A percentile compares a stretch with the other conserved stretches of the same genome.
Conservation (phyloP, 2,329 filamentous ascomycete genomes). For the Raffaelea deltoideospora region DNA sequence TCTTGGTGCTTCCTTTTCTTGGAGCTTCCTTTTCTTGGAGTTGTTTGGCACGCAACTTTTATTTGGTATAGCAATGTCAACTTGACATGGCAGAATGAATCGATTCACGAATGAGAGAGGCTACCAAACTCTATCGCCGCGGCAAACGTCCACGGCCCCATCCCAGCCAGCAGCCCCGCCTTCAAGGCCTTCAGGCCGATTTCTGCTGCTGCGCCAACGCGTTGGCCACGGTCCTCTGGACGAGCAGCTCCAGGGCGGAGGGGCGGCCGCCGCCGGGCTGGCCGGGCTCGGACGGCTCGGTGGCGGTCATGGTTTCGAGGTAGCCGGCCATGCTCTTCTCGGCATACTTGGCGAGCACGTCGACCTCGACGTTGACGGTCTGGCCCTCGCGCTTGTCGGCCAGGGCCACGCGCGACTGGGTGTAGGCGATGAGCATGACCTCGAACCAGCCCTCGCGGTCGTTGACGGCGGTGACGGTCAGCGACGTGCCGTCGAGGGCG, state of each 20-base stretch:
- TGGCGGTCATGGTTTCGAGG: constrained; percentile 40
- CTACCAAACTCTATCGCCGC: too few relatives aligned
- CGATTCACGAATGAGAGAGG: too few relatives aligned
- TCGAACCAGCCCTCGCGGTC: constrained; percentile 72
- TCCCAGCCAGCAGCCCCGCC: too few relatives aligned
- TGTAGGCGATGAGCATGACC: constrained; percentile 96
- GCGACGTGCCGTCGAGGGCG: constrained; percentile 81
- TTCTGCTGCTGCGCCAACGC: constrained; percentile 26
- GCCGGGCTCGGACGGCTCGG: too few relatives aligned
- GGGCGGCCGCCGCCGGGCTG: too few relatives aligned
- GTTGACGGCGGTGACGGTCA: constrained; percentile 79
- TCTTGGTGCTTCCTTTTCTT: background rate
- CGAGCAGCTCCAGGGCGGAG: constrained; percentile 51
- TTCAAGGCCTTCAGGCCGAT: background rate
- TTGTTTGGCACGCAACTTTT: too few relatives aligned
- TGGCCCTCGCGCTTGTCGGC: constrained; percentile 67
- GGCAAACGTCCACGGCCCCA: too few relatives aligned
- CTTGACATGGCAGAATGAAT: too few relatives aligned
- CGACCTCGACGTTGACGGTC: constrained; percentile 81
- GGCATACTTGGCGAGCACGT: constrained; percentile 73
- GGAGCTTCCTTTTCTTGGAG: too few relatives aligned
- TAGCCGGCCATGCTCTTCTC: constrained; percentile 82
- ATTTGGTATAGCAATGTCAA: too few relatives aligned
- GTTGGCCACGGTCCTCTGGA: constrained; percentile 60
- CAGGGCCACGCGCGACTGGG: constrained; percentile 79